Conservation (phyloP, 805 yeast genomes). For the Metschnikowia similis region DNA sequence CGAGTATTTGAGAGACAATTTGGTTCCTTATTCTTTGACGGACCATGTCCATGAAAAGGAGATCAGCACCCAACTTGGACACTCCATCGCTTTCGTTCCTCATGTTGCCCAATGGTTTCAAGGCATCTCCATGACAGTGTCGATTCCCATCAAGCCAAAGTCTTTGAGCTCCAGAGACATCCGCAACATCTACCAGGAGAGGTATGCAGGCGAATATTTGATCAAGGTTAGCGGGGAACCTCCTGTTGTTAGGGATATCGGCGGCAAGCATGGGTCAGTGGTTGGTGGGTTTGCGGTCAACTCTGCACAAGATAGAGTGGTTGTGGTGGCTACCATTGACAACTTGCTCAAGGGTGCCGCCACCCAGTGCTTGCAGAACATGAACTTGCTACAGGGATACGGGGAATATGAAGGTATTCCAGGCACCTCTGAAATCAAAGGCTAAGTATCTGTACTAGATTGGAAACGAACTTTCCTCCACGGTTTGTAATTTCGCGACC, state of each 20-base stretch:
- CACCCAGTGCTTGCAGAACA: conserved; percentile 95
- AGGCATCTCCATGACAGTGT: conserved; percentile 90
- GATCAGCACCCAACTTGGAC: conserved; percentile 75
- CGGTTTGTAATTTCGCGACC: neutral
- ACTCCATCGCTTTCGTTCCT: conserved; percentile 83
- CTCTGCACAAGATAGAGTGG: conserved; percentile 83
- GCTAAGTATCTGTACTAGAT: neutral
- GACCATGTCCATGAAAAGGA: conserved; percentile 97
- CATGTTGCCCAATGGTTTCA: conserved; percentile 99
- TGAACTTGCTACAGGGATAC: conserved; percentile 83
- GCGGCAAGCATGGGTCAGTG: conserved; percentile 92
- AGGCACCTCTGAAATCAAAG: conserved; percentile 22
- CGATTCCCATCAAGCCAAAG: conserved; percentile 72
- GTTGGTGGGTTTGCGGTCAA: conserved; percentile 96
- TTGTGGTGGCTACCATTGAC: conserved; percentile 91
- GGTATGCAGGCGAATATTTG: conserved; percentile 82
- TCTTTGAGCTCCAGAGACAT: conserved; percentile 75
- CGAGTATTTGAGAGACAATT: conserved; percentile 66
- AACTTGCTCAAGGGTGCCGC: conserved; percentile 97
- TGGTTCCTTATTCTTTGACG: conserved; percentile 92
- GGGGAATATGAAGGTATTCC: conserved; percentile 97
- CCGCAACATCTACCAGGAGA: conserved; percentile 79
- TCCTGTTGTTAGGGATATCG: conserved; percentile 85
- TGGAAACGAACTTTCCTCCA: neutral
- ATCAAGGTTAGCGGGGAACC: conserved; percentile 86